Percentiles rank a stretch among this genome's conserved stretches.
Evolutionary conservation across 225 moss, liverwort and hornwort species (phyloP).

Genomic region (Marchantia paleacea): DNA sequence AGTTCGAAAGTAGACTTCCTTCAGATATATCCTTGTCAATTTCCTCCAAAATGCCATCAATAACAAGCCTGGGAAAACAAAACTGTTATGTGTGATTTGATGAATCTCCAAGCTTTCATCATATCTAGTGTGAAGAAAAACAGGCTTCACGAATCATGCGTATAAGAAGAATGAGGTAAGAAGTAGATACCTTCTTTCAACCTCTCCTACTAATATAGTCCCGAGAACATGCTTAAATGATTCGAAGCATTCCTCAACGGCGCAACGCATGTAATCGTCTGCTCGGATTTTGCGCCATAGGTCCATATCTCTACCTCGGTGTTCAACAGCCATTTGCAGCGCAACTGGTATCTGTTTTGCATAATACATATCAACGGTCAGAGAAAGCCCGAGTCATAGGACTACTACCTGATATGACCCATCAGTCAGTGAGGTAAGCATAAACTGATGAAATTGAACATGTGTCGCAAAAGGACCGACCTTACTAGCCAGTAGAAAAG

Average conservation of each 20-base stretch:
- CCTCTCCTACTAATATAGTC: constrained; percentile 69
- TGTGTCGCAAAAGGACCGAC: constrained; percentile 22
- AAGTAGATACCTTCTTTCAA: constrained; percentile 59
- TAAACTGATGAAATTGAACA: not conserved
- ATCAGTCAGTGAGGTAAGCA: not conserved
- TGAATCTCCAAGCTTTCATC: not conserved
- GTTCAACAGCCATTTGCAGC: constrained; percentile 91
- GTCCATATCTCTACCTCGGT: constrained; percentile 73
- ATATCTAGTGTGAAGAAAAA: not conserved
- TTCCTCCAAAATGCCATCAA: constrained; percentile 73
- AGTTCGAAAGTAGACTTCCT: constrained; percentile 70
- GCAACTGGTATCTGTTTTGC: constrained; percentile 77
- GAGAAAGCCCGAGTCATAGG: not conserved
- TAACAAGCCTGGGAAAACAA: constrained; percentile 51
- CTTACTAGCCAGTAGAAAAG: constrained; percentile 93
- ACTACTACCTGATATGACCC: not conserved
- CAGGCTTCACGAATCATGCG: not conserved
- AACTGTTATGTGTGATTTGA: not conserved
- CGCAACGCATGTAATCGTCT: constrained; percentile 95
- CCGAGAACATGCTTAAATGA: constrained; percentile 77
- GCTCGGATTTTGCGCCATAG: constrained; percentile 68
- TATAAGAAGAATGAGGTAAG: not conserved
- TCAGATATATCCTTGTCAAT: constrained; percentile 68
- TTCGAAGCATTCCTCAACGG: constrained; percentile 90
- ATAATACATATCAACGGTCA: not conserved